Conservation (phyloP, 306 rosid species). For the Arachis stenosperma region DNA sequence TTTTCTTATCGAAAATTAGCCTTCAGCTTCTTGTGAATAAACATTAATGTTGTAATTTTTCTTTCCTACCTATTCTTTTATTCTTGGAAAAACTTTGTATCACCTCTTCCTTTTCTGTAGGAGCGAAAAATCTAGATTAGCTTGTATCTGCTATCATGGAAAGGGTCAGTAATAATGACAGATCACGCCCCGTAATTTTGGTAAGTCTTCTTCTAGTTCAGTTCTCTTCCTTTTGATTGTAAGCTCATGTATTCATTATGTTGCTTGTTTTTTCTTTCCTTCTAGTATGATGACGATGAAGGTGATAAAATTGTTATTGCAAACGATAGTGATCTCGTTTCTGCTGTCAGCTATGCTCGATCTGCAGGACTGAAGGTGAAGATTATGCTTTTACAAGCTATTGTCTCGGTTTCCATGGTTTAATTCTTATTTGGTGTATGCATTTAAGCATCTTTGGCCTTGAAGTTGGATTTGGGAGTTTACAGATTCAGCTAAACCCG, state of each 20-base stretch:
- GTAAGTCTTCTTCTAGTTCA: conserved; percentile 49
- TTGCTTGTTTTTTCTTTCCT: neutral
- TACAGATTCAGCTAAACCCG: conserved; percentile 45
- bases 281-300: conserved; percentile 91
- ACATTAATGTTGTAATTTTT: neutral
- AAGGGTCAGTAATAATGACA: conserved; percentile 60
- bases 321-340: conserved; percentile 67
- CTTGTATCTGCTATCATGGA: conserved; percentile 68
- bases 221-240: conserved; percentile 20
- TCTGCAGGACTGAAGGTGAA: conserved; percentile 76
- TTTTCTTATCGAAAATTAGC: neutral
- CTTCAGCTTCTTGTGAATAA: conserved; percentile 7
- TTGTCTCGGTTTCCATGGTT: conserved; percentile 11
- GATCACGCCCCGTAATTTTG: conserved; percentile 62
- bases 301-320: conserved; percentile 83
- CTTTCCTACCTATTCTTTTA: neutral
- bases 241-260: conserved; percentile 6
- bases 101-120: conserved; percentile 49
- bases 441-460: conserved; percentile 49
- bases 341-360: conserved; percentile 83
- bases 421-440: conserved; percentile 8
- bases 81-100: conserved; percentile 15
- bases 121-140: conserved; percentile 72
- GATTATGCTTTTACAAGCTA: conserved; percentile 22
- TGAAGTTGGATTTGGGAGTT: conserved; percentile 83